phyloP scores from a whole-genome alignment of 2,329 filamentous ascomycete genomes.

The Fusarium denticulatum region DNA sequence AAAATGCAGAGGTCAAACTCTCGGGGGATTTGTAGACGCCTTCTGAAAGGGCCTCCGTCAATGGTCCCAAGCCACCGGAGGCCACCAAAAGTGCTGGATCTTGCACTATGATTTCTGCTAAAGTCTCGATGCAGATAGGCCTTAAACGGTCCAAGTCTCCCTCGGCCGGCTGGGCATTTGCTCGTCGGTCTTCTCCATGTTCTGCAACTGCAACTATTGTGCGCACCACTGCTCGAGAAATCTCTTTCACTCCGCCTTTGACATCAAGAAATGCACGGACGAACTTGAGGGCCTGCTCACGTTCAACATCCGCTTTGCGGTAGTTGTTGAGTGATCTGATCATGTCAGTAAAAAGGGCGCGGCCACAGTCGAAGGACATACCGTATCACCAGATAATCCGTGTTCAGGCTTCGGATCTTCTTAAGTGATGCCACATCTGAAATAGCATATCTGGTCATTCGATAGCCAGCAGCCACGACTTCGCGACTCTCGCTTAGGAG shows the following conservation, averaged over 20 bases:
- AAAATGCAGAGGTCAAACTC: conserved; percentile 84
- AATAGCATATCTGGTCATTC: conserved; percentile 92
- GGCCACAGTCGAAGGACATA: conserved; percentile 16
- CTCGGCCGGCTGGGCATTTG: conserved; percentile 73
- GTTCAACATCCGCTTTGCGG: conserved; percentile 94
- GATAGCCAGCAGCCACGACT: conserved; percentile 93
- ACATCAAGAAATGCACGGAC: conserved; percentile 94
- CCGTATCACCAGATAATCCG: conserved; percentile 87
- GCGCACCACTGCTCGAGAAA: conserved; percentile 86
- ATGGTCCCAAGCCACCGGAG: conserved; percentile 82
- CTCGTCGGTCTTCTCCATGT: conserved; percentile 85
- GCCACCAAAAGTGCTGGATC: conserved; percentile 84
- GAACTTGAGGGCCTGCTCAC: conserved; percentile 97
- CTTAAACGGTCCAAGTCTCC: conserved; percentile 85
- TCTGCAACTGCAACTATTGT: conserved; percentile 93
- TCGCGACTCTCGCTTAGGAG: conserved; percentile 94
- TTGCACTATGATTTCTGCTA: conserved; percentile 89
- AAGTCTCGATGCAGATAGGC: conserved; percentile 90
- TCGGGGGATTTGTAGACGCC: conserved; percentile 93
- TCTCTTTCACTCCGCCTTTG: conserved; percentile 87
- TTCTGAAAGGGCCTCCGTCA: conserved; percentile 93
- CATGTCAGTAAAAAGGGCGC: conserved; percentile 15
- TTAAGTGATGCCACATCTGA: conserved; percentile 90
- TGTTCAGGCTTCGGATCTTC: conserved; percentile 87
- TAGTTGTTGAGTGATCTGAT: conserved; percentile 87